Evolutionary conservation across 225 moss, liverwort and hornwort genomes (phyloP), one percentile per base, ranked within the genome.

Genomic region (Takakia lepidozioides): DNA sequence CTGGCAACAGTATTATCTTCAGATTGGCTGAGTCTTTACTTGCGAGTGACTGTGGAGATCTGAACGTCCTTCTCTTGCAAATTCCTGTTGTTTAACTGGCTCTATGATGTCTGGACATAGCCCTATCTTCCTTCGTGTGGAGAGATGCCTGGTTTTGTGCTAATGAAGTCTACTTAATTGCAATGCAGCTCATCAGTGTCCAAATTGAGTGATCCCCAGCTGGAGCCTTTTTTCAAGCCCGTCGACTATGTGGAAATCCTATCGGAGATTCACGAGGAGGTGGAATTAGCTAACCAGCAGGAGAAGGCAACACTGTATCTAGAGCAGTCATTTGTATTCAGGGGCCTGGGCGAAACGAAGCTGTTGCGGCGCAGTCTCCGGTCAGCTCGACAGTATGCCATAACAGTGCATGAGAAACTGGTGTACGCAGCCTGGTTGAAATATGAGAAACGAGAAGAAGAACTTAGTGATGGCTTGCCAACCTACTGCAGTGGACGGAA

Each of bases 381-480:
- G 29, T 87, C 85, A 35, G 91, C 98, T 14, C 78, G 98, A 23
- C 98, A 98, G 62, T 63, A 83, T 60, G 75, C 98, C 5, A 60
- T 88, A 25, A 81, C 87, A 8, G 71, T 91, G 16, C 98, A 98
- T 55, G 91, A 91, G 55, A 91, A 91, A 67, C 80, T 98, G 5
- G 91, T 98, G 5, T 81, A 78, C 51, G 72, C 91, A 18, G 91
- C 98, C n/a, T 98, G 98, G 98, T 78, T 98, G 51, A 98, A 91
- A 60, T 91, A 76, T 39, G 98, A 98, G 59, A 98, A 98, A 53
- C 75, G 91, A 23, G 84, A 80, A 19, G 98, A 98, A 65, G 98
- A 87, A 41, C 54, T 98, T 4, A 71, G 83, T 21, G 81, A 85
- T 54, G 85, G 76, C 48, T 78, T 80, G n/a, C 73, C 91, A 5